Conservation (phyloP, 1,139 yeast species). For the Suhomyces bribrorum region DNA sequence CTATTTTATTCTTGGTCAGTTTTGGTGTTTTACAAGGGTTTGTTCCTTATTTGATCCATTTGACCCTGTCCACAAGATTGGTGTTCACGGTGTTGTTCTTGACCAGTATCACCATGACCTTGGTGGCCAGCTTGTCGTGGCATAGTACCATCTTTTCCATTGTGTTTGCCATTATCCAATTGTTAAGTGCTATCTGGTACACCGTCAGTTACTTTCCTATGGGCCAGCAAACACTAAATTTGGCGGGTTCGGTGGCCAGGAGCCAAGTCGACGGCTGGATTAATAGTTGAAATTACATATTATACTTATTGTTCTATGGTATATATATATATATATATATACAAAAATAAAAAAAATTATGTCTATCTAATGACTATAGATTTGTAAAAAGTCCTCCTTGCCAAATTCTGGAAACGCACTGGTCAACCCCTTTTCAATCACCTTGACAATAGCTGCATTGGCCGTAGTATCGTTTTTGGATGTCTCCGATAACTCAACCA, state of each 20-base stretch:
- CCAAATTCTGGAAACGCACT: slow-evolving; percentile 36
- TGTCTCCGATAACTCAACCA: slow-evolving; percentile 27
- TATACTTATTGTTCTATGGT: neutral
- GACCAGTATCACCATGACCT: slow-evolving; percentile 51
- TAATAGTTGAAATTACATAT: slow-evolving; percentile 19
- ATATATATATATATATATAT: neutral
- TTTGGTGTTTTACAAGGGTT: slow-evolving; percentile 62
- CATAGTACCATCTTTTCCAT: slow-evolving; percentile 51
- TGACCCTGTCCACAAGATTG: slow-evolving; percentile 52
- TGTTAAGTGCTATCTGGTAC: slow-evolving; percentile 55
- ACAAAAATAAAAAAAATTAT: neutral
- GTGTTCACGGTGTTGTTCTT: slow-evolving; percentile 52
- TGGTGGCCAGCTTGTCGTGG: slow-evolving; percentile 48
- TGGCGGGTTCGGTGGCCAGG: slow-evolving; percentile 57
- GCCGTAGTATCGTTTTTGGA: slow-evolving; percentile 30
- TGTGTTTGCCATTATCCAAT: slow-evolving; percentile 52
- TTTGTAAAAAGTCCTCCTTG: slow-evolving; percentile 12
- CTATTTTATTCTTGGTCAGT: slow-evolving; percentile 55
- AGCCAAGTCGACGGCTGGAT: slow-evolving; percentile 64
- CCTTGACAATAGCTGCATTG: slow-evolving; percentile 47
- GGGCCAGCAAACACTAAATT: slow-evolving; percentile 55
- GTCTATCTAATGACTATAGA: slow-evolving; percentile 12
- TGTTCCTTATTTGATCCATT: slow-evolving; percentile 47
- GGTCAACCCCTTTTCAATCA: slow-evolving; percentile 44
- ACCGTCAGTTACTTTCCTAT: slow-evolving; percentile 64